phyloP scores from a whole-genome alignment of 208 protist species.

The Acanthamoeba lenticulata region DNA sequence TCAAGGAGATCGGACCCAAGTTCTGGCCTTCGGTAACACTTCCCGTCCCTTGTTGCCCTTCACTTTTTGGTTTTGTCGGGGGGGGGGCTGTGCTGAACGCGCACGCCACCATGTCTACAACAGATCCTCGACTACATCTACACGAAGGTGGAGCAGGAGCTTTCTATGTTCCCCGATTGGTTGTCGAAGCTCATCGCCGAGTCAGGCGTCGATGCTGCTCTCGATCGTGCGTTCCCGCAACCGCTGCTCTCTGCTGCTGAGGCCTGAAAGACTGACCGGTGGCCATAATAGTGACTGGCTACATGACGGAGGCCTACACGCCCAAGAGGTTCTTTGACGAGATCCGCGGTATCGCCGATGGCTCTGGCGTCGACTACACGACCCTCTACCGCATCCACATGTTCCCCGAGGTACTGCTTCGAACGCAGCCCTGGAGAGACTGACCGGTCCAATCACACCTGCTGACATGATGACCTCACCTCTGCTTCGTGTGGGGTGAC shows the following conservation, averaged over 20 bases:
- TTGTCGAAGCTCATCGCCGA: not conserved
- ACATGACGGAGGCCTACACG: slow-evolving; percentile 60
- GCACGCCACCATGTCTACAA: not conserved
- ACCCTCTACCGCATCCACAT: slow-evolving; percentile 65
- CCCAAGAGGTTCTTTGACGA: slow-evolving; percentile 64
- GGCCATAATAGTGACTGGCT: not conserved
- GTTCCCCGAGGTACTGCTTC: slow-evolving; percentile 71
- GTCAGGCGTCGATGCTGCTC: slow-evolving; percentile 70
- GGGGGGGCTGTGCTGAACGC: too few species aligned
- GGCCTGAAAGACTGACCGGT: not conserved
- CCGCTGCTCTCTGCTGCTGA: not conserved
- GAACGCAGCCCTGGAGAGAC: not conserved
- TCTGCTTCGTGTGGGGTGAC: not conserved
- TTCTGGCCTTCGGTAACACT: slow-evolving; percentile 20
- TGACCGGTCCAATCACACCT: not conserved
- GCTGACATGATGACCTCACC: not conserved
- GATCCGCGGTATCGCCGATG: slow-evolving; percentile 70
- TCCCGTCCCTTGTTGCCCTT: not conserved
- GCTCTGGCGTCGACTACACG: slow-evolving; percentile 56
- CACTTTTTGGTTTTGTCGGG: too few species aligned
- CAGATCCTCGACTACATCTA: slow-evolving; percentile 35
- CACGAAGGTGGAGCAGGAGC: not conserved
- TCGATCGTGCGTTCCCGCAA: slow-evolving; percentile 63
- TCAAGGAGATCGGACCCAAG: slow-evolving; percentile 59
- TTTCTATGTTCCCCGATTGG: not conserved